Conservation (phyloP, 78 protist species). For the Parvularia atlantis region DNA sequence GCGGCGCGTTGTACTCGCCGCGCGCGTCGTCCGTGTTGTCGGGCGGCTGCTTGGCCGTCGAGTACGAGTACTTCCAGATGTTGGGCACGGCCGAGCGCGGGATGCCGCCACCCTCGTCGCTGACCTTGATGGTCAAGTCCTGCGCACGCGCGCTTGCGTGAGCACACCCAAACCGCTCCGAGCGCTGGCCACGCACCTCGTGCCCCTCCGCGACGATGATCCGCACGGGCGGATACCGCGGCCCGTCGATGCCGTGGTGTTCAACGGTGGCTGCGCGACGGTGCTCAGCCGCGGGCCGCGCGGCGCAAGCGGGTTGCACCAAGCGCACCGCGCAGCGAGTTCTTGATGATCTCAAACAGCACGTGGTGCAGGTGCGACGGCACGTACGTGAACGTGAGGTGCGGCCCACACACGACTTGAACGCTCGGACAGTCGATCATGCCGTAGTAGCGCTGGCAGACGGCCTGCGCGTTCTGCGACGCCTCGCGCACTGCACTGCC, state of each 20-base stretch:
- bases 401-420: no score
- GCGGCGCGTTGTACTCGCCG: slow-evolving; percentile 21
- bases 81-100: slow-evolving; percentile 18
- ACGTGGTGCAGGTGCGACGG: slow-evolving; percentile 51
- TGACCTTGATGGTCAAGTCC: slow-evolving; percentile 34
- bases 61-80: slow-evolving; percentile 38
- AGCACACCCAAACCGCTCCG: no score
- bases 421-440: no score
- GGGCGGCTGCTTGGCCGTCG: slow-evolving; percentile 33
- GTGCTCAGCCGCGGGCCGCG: not conserved
- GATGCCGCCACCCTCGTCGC: slow-evolving; percentile 69
- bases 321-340: slow-evolving; percentile 42
- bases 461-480: no score
- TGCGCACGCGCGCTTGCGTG: no score
- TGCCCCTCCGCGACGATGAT: slow-evolving; percentile 27
- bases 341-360: slow-evolving; percentile 40
- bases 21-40: not conserved
- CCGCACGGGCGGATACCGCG: not conserved
- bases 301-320: not conserved
- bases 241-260: not conserved
- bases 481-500: no score
- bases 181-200: slow-evolving; percentile 13
- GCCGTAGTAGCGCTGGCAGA: no score
- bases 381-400: slow-evolving; percentile 32
- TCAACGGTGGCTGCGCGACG: not conserved